These are phyloP conservation scores for Cryoendolithus antarcticus DNA, from an alignment of 2,329 filamentous ascomycete species.

Conservation along the genomic window DNA sequence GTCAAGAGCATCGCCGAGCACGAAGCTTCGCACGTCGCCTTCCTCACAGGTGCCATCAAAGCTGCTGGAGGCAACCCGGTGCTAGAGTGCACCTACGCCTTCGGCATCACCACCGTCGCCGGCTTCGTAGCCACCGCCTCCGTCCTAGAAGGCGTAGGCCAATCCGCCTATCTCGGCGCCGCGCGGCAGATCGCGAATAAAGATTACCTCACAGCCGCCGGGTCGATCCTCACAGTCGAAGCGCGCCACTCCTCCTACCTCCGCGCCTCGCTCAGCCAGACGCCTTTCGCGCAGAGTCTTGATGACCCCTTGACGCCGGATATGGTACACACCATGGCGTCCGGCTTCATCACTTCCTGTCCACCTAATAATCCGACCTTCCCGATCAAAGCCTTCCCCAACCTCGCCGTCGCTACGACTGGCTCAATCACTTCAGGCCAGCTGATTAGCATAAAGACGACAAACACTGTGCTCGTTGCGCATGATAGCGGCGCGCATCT, in stretches of 20 bases:
- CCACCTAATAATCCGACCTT: conserved; percentile 42
- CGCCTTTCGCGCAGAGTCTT: conserved; percentile 47
- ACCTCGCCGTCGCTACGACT: conserved; percentile 8
- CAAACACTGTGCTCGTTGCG: conserved; percentile 6
- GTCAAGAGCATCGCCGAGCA: conserved; percentile 44
- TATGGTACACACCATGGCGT: conserved; percentile 51
- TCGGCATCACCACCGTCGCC: conserved; percentile 24
- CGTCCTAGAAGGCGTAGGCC: conserved; percentile 46
- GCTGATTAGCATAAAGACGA: conserved; percentile 7
- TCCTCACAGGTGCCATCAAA: conserved; percentile 36
- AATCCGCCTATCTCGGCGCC: conserved; percentile 50
- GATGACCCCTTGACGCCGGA: conserved; percentile 47
- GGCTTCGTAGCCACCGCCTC: conserved; percentile 41
- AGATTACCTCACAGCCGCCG: conserved; percentile 48
- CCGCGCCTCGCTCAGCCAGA: conserved; percentile 25
- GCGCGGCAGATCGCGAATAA: conserved; percentile 46
- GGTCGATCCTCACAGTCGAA: conserved; percentile 52
- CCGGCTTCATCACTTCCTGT: conserved; percentile 46
- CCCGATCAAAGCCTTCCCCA: conserved; percentile 40
- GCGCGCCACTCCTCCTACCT: conserved; percentile 53
- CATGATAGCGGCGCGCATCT: conserved; percentile 6
- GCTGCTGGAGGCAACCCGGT: conserved; percentile 41
- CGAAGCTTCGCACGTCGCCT: conserved; percentile 46
- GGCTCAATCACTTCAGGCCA: conserved; percentile 8
- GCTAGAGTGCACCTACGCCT: conserved; percentile 44